These are phyloP conservation scores for Boletellus ananiceps DNA, from an alignment of 768 basidiomycete species.

Conservation along the genomic window DNA sequence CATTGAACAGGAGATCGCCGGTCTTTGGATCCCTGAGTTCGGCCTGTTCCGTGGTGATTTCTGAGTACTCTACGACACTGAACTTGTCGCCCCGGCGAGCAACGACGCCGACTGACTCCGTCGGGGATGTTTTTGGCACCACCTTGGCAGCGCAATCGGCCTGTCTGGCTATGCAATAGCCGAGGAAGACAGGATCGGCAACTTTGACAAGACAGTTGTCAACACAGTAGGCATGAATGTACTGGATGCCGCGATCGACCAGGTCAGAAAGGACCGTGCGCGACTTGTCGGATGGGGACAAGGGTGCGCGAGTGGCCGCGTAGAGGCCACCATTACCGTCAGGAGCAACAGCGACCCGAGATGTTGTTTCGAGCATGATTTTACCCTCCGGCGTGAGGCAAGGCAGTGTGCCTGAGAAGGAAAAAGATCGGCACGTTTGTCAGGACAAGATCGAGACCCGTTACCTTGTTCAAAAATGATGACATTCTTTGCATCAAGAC, in stretches of 20 bases:
- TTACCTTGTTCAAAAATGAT: slow-evolving; percentile 96
- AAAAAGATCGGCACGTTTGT: neutral
- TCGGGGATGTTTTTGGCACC: slow-evolving; percentile 80
- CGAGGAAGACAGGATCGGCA: slow-evolving; percentile 95
- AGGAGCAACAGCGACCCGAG: slow-evolving; percentile 87
- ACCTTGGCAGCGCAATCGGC: slow-evolving; percentile 95
- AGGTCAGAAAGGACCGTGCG: slow-evolving; percentile 84
- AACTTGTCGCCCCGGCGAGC: slow-evolving; percentile 79
- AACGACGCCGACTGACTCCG: slow-evolving; percentile 94
- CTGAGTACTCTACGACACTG: slow-evolving; percentile 96
- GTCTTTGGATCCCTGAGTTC: slow-evolving; percentile 63
- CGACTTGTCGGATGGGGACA: slow-evolving; percentile 54
- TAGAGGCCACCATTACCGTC: slow-evolving; percentile 98
- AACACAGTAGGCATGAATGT: slow-evolving; percentile 94
- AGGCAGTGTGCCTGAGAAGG: slow-evolving; percentile 77
- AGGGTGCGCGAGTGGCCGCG: slow-evolving; percentile 79
- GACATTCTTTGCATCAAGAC: slow-evolving; percentile 73
- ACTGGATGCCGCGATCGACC: slow-evolving; percentile 65
- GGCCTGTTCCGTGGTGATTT: slow-evolving; percentile 85
- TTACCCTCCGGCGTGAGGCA: slow-evolving; percentile 94
- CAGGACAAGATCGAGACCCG: slow-evolving; percentile 13
- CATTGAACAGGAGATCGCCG: slow-evolving; percentile 84
- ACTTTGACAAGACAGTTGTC: slow-evolving; percentile 98
- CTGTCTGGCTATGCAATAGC: slow-evolving; percentile 84
- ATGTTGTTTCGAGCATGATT: slow-evolving; percentile 76